phyloP scores from a whole-genome alignment of 768 basidiomycete genomes.

The Boletus pseudo-olivaceus region DNA sequence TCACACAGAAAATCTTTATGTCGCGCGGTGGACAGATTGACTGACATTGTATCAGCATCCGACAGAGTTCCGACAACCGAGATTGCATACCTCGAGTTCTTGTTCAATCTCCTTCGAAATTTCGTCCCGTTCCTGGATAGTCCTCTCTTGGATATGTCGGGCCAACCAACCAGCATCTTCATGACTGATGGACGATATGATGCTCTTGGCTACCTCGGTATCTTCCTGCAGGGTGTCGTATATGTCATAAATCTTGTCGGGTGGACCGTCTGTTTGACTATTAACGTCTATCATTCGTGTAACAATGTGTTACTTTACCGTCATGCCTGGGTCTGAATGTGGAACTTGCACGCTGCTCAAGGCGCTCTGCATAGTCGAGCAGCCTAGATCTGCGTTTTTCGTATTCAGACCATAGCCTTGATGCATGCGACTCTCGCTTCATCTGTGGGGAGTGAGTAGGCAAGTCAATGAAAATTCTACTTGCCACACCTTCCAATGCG shows the following conservation, averaged over 20 bases:
- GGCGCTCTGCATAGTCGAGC: constrained; percentile 60
- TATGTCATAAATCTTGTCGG: constrained; percentile 50
- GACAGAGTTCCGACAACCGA: background rate
- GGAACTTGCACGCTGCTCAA: constrained; percentile 56
- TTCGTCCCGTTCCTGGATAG: constrained; percentile 47
- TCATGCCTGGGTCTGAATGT: constrained; percentile 41
- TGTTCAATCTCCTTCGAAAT: constrained; percentile 60
- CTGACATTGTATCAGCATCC: constrained; percentile 32
- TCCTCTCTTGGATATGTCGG: constrained; percentile 45
- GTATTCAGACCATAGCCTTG: constrained; percentile 52
- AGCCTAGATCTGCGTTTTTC: constrained; percentile 53
- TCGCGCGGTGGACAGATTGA: constrained; percentile 66
- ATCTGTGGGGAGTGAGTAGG: constrained; percentile 37
- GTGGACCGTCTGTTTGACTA: constrained; percentile 22
- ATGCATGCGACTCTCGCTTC: constrained; percentile 54
- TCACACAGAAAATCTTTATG: constrained; percentile 72
- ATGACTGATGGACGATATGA: constrained; percentile 40
- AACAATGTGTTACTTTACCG: constrained; percentile 28
- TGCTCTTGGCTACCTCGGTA: constrained; percentile 38
- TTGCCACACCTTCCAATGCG: constrained; percentile 66
- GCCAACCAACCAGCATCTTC: constrained; percentile 65
- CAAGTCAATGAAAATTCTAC: background rate
- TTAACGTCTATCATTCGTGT: background rate
- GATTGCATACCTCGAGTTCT: constrained; percentile 63
- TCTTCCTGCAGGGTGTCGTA: constrained; percentile 64